Percentiles rank a stretch among this genome's conserved stretches.
phyloP scores from a whole-genome alignment of 129 eudicot species.

The Flaveria brownii region DNA sequence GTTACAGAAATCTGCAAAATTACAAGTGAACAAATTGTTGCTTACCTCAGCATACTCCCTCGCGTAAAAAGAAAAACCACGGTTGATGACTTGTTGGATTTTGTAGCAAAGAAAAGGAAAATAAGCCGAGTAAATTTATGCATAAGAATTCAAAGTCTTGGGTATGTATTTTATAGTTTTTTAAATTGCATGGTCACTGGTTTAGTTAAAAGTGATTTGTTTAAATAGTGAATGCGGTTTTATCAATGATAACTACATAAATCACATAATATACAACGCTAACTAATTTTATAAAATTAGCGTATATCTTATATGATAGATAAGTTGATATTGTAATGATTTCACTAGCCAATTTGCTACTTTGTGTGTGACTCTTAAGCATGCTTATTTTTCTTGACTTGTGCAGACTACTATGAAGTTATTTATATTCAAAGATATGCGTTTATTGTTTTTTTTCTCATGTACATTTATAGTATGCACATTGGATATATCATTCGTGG shows the following conservation, averaged over 20 bases:
- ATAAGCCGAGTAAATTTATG: constrained; percentile 48
- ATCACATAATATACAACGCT: not conserved
- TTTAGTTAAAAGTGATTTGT: constrained; percentile 10
- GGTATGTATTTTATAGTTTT: constrained; percentile 43
- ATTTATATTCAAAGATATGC: not conserved
- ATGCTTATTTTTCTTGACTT: not conserved
- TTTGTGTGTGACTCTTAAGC: not conserved
- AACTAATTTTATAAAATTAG: too few relatives aligned
- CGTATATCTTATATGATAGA: not conserved
- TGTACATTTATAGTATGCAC: constrained; percentile 49
- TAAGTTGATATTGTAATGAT: not conserved
- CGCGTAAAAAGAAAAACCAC: constrained; percentile 38
- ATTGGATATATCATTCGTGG: constrained; percentile 47
- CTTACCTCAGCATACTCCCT: constrained; percentile 39
- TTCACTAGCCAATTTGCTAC: not conserved
- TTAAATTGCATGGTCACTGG: not conserved
- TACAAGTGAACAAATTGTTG: constrained; percentile 56
- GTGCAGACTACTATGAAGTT: not conserved
- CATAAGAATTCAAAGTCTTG: constrained; percentile 74
- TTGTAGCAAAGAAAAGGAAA: constrained; percentile 52
- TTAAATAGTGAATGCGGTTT: constrained; percentile 1
- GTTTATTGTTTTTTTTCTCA: not conserved
- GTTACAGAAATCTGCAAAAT: constrained; percentile 57
- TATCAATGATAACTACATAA: not conserved
- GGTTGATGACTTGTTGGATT: constrained; percentile 60